phyloP scores from a whole-genome alignment of 257 asterid genomes.

The Mentha longifolia region DNA sequence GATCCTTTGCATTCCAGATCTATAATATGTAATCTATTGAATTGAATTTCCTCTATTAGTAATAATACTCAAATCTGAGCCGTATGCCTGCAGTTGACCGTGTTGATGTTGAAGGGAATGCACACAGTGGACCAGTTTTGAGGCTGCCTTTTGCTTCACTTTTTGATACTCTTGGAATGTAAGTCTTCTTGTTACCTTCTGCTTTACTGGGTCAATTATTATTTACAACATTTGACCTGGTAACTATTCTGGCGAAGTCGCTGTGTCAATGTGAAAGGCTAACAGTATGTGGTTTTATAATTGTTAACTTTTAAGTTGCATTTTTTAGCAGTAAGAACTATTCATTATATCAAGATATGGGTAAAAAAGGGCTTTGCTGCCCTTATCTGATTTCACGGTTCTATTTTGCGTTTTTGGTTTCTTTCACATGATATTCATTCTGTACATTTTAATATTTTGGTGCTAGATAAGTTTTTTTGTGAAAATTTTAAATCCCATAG shows the following conservation, averaged over 20 bases:
- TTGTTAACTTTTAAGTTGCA: constrained; percentile 2
- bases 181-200: constrained; percentile 45
- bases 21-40: constrained; percentile 23
- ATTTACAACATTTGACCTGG: constrained; percentile 13
- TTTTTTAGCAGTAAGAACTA: constrained; percentile 21
- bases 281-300: constrained; percentile 19
- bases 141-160: constrained; percentile 93
- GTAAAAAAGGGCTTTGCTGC: constrained; percentile 5
- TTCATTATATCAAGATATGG: constrained; percentile 20
- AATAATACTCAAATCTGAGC: constrained; percentile 34
- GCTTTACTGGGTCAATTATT: constrained; percentile 10
- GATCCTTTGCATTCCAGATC: constrained; percentile 36
- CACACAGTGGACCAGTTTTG: constrained; percentile 60
- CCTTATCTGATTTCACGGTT: constrained; percentile 4
- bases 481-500: background rate
- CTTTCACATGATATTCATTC: constrained; percentile 19
- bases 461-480: background rate
- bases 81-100: constrained; percentile 81
- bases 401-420: constrained; percentile 10
- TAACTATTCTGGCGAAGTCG: background rate
- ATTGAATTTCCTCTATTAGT: constrained; percentile 26
- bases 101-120: constrained; percentile 79
- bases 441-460: constrained; percentile 19
- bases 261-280: background rate
- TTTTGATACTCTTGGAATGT: constrained; percentile 93